These are phyloP conservation scores for Phyllosticta citribraziliensis DNA, from an alignment of 2,329 filamentous ascomycete species.

Conservation along the genomic window DNA sequence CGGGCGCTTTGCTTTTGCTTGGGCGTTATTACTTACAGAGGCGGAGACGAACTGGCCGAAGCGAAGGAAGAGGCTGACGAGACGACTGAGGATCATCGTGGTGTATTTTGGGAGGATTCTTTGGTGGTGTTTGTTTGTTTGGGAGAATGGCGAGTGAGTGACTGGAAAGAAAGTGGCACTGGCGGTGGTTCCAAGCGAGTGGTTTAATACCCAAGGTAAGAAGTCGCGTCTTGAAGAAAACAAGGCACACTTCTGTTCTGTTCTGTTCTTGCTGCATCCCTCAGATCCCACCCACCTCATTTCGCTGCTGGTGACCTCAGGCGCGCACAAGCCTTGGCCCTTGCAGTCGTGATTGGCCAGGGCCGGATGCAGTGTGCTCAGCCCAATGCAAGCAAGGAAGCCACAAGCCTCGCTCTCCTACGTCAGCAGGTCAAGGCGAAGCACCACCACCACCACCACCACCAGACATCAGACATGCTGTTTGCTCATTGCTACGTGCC, in stretches of 20 bases:
- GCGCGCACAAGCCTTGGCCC: neutral
- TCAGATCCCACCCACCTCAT: too few species aligned
- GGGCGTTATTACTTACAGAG: constrained; percentile 44
- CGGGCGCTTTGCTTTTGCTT: neutral
- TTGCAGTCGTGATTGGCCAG: neutral
- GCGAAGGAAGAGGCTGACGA: constrained; percentile 50
- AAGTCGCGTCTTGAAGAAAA: neutral
- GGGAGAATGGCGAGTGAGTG: too few species aligned
- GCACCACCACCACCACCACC: neutral
- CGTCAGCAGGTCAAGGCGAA: neutral
- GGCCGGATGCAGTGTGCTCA: neutral
- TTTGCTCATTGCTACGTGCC: neutral
- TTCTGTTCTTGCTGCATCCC: too few species aligned
- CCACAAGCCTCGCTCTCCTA: neutral
- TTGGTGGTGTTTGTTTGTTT: neutral
- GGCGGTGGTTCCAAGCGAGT: too few species aligned
- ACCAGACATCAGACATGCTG: neutral
- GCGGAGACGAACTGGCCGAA: constrained; percentile 57
- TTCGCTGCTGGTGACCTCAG: neutral
- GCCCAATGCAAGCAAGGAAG: neutral
- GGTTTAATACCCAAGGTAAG: neutral
- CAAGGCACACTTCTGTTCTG: neutral
- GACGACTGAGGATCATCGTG: constrained; percentile 38
- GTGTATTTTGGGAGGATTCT: neutral
- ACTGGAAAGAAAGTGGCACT: too few species aligned